A percentile compares a stretch with the other conserved stretches of the same genome.
These are phyloP conservation scores for Nematocida sp. DNA, from an alignment of 371 early-diverging fungal genomes.

Conservation along the genomic window DNA sequence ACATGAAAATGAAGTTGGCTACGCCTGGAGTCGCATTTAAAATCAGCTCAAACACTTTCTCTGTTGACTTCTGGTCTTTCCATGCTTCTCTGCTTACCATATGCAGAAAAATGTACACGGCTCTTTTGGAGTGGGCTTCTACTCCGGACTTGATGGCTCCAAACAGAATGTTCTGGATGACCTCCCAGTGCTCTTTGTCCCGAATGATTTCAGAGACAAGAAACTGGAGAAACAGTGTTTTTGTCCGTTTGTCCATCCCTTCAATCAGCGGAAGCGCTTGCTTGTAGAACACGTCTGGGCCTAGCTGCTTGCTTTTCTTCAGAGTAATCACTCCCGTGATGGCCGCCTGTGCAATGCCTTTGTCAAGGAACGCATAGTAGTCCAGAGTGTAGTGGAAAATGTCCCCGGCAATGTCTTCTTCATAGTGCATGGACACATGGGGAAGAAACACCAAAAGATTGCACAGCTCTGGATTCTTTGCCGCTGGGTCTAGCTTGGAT, in stretches of 20 bases:
- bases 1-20: constrained; percentile 37
- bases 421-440: constrained; percentile 37
- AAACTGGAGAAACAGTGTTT: constrained; percentile 44
- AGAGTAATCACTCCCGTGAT: constrained; percentile 18
- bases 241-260: constrained; percentile 49
- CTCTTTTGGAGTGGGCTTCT: constrained; percentile 44
- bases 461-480: constrained; percentile 41
- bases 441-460: constrained; percentile 37
- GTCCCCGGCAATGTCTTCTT: constrained; percentile 37
- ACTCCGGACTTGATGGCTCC: constrained; percentile 30
- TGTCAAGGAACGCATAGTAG: constrained; percentile 37
- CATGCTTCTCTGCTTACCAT: constrained; percentile 38
- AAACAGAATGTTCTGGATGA: constrained; percentile 21
- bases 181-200: constrained; percentile 29
- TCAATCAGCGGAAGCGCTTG: constrained; percentile 33
- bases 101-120: constrained; percentile 46
- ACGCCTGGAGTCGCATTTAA: constrained; percentile 1
- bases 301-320: constrained; percentile 49
- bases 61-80: constrained; percentile 22
- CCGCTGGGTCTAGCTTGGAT: constrained; percentile 46
- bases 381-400: constrained; percentile 40
- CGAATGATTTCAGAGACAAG: constrained; percentile 43
- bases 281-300: constrained; percentile 48
- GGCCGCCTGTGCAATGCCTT: constrained; percentile 24
- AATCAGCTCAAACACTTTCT: constrained; percentile 25